These are phyloP conservation scores for Pseudogymnoascus sp. DNA, from an alignment of 2,329 filamentous ascomycete species.

Conservation along the genomic window DNA sequence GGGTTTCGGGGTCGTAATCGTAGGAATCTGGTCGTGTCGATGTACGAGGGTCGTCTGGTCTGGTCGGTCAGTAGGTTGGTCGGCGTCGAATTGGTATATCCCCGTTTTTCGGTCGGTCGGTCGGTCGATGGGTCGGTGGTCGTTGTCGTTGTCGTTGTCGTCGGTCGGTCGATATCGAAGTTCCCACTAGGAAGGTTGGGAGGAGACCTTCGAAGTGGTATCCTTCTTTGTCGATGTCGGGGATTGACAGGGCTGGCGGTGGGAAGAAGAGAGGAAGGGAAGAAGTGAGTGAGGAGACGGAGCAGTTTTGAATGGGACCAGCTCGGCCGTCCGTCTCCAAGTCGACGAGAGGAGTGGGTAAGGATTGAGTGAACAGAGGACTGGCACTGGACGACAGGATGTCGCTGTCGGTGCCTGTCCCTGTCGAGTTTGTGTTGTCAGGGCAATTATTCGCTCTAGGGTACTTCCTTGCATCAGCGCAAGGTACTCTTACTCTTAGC, in stretches of 20 bases:
- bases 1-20: slow-evolving; percentile 7
- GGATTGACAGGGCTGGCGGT: neutral
- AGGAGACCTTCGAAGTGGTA: slow-evolving; percentile 8
- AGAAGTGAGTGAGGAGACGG: neutral
- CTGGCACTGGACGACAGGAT: slow-evolving; percentile 4
- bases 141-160: neutral
- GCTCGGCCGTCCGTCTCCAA: slow-evolving; percentile 2
- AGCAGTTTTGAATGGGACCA: slow-evolving; percentile 7
- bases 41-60: neutral
- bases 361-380: neutral
- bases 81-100: neutral
- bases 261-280: neutral
- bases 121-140: neutral
- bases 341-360: slow-evolving; percentile 8
- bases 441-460: slow-evolving; percentile 6
- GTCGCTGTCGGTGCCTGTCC: neutral
- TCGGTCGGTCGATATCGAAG: neutral
- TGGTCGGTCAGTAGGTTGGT: neutral
- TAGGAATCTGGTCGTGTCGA: neutral
- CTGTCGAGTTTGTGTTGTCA: slow-evolving; percentile 8
- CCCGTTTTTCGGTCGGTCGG: neutral
- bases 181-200: slow-evolving; percentile 9
- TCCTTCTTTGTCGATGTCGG: neutral
- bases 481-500: slow-evolving; percentile 6
- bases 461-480: neutral